These are phyloP conservation scores for Chrysoporthe austroafricana DNA, from an alignment of 2,329 filamentous ascomycete species.

Conservation along the genomic window DNA sequence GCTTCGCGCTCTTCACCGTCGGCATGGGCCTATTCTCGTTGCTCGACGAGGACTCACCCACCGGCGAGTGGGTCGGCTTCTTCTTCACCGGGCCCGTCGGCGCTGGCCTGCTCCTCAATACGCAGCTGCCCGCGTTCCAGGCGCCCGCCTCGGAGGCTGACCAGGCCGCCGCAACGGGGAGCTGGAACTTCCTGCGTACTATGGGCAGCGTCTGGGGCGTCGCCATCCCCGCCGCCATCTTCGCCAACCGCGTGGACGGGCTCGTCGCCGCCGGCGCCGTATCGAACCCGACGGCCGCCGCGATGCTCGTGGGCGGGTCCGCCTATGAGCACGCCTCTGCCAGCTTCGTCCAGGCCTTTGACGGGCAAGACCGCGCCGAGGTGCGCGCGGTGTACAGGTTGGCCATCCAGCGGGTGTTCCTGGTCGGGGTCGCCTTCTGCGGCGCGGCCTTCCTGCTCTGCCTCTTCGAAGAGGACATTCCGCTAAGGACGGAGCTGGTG, in stretches of 20 bases:
- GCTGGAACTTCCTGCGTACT: slow-evolving; percentile 48
- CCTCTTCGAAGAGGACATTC: slow-evolving; percentile 31
- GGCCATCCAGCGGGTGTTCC: slow-evolving; percentile 31
- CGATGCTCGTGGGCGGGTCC: slow-evolving; percentile 28
- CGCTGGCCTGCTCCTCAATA: slow-evolving; percentile 45
- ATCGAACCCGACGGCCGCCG: slow-evolving; percentile 5
- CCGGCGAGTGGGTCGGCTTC: slow-evolving; percentile 45
- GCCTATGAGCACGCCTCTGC: slow-evolving; percentile 35
- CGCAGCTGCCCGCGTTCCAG: slow-evolving; percentile 47
- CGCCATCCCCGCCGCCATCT: slow-evolving; percentile 47
- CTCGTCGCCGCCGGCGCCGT: slow-evolving; percentile 13
- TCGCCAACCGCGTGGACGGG: slow-evolving; percentile 31
- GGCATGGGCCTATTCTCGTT: slow-evolving; percentile 42
- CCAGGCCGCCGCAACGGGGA: slow-evolving; percentile 41
- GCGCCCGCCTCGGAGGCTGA: slow-evolving; percentile 42
- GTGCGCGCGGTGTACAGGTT: slow-evolving; percentile 31
- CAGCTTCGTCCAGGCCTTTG: slow-evolving; percentile 29
- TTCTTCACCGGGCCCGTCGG: slow-evolving; percentile 46
- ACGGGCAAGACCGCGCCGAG: slow-evolving; percentile 16
- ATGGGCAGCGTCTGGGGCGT: slow-evolving; percentile 53
- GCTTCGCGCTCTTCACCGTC: slow-evolving; percentile 36
- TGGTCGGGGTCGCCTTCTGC: slow-evolving; percentile 34
- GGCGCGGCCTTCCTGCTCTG: slow-evolving; percentile 31
- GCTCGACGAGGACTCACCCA: slow-evolving; percentile 40
- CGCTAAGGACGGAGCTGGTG: slow-evolving; percentile 30